Percentiles rank a stretch among this genome's conserved stretches.
These are phyloP conservation scores for Paracorniculantispora psalliotae DNA, from an alignment of 2,329 filamentous ascomycete species.

Conservation along the genomic window DNA sequence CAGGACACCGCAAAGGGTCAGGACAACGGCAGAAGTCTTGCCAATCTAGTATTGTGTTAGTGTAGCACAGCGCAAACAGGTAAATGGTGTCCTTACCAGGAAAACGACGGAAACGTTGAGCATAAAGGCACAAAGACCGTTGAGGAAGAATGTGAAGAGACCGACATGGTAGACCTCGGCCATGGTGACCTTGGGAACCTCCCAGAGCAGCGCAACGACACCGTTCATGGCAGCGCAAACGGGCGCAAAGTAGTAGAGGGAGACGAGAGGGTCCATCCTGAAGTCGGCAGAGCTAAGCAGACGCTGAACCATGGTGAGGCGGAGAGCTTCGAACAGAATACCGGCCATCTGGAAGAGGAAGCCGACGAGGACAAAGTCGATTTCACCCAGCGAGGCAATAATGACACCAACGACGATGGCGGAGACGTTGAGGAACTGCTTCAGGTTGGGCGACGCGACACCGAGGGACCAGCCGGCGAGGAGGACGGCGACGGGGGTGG, in stretches of 20 bases:
- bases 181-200: constrained; percentile 65
- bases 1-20: constrained; percentile 81
- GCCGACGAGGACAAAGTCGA: constrained; percentile 79
- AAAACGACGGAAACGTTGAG: constrained; percentile 84
- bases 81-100: too few relatives aligned
- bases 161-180: constrained; percentile 70
- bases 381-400: constrained; percentile 91
- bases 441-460: constrained; percentile 76
- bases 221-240: constrained; percentile 81
- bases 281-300: constrained; percentile 76
- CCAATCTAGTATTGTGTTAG: too few relatives aligned
- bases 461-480: constrained; percentile 85
- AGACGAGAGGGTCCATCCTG: constrained; percentile 89
- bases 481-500: constrained; percentile 88
- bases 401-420: constrained; percentile 92
- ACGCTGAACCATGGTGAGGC: constrained; percentile 79
- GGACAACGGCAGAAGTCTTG: constrained; percentile 79
- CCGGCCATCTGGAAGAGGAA: constrained; percentile 75
- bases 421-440: constrained; percentile 86
- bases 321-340: constrained; percentile 76
- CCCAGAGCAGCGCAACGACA: constrained; percentile 65
- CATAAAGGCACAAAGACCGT: constrained; percentile 73
- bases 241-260: constrained; percentile 87
- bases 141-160: constrained; percentile 65
- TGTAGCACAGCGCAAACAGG: too few relatives aligned